phyloP scores from a whole-genome alignment of 2,329 filamentous ascomycete species.

The Cryphonectria parasitica region DNA sequence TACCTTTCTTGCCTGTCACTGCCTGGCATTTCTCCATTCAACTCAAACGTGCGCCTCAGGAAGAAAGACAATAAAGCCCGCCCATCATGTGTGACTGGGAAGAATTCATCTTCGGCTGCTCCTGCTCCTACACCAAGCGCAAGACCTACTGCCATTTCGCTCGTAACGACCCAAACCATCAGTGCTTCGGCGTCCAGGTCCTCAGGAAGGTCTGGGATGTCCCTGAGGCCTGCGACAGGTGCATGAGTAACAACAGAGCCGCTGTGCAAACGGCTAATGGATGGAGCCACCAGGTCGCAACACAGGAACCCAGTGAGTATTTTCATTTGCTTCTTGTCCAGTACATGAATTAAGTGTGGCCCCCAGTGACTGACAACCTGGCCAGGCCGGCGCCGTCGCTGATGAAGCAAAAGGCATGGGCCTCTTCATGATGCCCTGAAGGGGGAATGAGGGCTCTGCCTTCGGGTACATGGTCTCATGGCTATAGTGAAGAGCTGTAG shows the following conservation, averaged over 20 bases:
- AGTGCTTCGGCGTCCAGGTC: constrained; percentile 70
- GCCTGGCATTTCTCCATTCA: not conserved
- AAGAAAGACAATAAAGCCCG: not conserved
- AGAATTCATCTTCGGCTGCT: constrained; percentile 68
- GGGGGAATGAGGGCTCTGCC: not conserved
- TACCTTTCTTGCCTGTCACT: not conserved
- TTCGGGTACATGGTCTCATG: not conserved
- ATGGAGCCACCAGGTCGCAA: constrained; percentile 18
- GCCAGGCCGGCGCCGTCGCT: constrained; percentile 19
- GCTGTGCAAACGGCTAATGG: constrained; percentile 26
- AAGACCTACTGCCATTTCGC: constrained; percentile 76
- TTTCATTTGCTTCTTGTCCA: not conserved
- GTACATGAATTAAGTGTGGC: not conserved
- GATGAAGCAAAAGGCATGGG: not conserved
- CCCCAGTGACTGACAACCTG: constrained; percentile 1
- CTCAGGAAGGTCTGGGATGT: constrained; percentile 65
- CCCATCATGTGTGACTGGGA: constrained; percentile 71
- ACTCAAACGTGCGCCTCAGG: not conserved
- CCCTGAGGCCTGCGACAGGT: constrained; percentile 55
- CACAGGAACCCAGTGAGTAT: constrained; percentile 20
- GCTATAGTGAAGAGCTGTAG: not conserved
- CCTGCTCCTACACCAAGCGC: constrained; percentile 61
- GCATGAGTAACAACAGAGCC: constrained; percentile 34
- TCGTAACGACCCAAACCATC: constrained; percentile 71
- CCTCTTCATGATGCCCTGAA: not conserved